Base-by-base conservation (phyloP, 306 rosid genomes). In the Vigna angularis region DNA sequence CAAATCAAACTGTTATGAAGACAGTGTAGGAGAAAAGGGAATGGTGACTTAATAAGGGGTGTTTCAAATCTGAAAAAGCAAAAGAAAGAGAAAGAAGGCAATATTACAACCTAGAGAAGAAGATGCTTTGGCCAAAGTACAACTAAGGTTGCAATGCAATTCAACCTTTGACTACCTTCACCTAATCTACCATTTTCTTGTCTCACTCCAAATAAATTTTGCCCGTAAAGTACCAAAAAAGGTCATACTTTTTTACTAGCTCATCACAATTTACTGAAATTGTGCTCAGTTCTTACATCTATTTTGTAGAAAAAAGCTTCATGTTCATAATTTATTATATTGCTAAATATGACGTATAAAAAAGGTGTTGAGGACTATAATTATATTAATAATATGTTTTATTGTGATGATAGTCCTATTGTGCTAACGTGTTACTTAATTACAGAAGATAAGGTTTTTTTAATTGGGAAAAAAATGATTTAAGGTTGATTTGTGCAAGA, bases 111-210 rank as follows among this genome's bases (percentile, higher is more conserved):
- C 80, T 10, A 78, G 51, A 82, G 7, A 36, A 82, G 7, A 36
- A 67, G 83, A 77, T 77, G 80, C 89, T 81, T 80, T 87, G 74
- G 78, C 86, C 81, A 85, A 85, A 81, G 85, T 88, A 83, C 89
- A 77, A 67, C 70, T 83, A 83, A 83, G 84, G 82, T 68, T 86
- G 47, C 88, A 87, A 73, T 86, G 47, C 88, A 87, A 28, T 24
- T 38, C 36, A 57, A 24, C 81, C 93, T 79, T 87, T 87, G 89
- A 85, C 89, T 80, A 83, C 85, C 86, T 89, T 81, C 47, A 57
- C 63, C 82, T 40, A 20, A 42, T 53, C 67, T 66, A 50, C 63
- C 52, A 66, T 16, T 48, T 55, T 72, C 9, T 70, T 59, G 32
- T 66, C 48, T 12, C 52, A 51, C 50, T 63, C 61, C 22, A 69